Evolutionary conservation across 148 eudicot species (phyloP).

Genomic region (Nyssa sinensis): DNA sequence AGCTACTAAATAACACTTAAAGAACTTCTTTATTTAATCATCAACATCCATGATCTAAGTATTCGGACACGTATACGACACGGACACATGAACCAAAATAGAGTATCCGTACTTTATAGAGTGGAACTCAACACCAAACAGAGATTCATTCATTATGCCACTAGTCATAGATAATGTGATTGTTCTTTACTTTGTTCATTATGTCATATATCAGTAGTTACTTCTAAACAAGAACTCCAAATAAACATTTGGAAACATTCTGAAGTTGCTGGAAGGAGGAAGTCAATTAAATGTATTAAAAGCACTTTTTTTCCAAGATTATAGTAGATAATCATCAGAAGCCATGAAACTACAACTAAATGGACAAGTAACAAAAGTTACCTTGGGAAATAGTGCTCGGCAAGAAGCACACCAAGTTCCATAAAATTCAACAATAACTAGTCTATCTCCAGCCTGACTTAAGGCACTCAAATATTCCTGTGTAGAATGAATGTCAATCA

Average conservation of each 20-base stretch:
- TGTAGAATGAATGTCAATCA: constrained; percentile 94
- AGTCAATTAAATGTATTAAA: background rate
- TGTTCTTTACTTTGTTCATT: background rate
- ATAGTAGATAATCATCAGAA: background rate
- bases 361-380: constrained; percentile 22
- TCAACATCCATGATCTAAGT: too few species aligned
- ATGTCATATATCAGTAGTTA: background rate
- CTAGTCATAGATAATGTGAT: background rate
- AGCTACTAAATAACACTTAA: too few species aligned
- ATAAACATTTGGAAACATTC: background rate
- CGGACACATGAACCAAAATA: too few species aligned
- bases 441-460: constrained; percentile 80
- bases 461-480: constrained; percentile 78
- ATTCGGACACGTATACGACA: too few species aligned
- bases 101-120: too few species aligned
- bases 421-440: constrained; percentile 94
- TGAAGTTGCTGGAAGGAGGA: too few species aligned
- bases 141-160: background rate
- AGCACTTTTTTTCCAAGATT: background rate
- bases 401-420: constrained; percentile 99
- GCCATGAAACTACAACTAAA: background rate
- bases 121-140: too few species aligned
- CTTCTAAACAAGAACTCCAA: background rate
- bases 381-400: constrained; percentile 96
- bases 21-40: too few species aligned